Percentiles rank a stretch among this genome's conserved stretches.
Evolutionary conservation across 2,329 filamentous ascomycete genomes (phyloP).

Genomic region (Diaporthe amygdali): DNA sequence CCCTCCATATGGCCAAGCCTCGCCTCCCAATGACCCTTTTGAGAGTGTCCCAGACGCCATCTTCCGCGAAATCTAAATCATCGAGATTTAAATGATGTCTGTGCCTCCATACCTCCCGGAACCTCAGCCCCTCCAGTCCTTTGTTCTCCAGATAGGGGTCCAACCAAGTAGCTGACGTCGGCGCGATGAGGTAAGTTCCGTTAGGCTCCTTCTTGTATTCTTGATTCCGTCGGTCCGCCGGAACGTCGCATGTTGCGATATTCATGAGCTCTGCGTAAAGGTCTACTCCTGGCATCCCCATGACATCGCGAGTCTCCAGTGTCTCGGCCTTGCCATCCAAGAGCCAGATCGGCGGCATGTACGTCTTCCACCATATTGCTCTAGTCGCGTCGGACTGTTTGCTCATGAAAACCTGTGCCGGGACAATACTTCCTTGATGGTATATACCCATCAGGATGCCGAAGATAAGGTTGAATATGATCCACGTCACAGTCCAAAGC

Average conservation of each 20-base stretch:
- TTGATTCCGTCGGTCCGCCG: slow-evolving; percentile 57
- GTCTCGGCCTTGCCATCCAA: slow-evolving; percentile 77
- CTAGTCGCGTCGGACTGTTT: slow-evolving; percentile 71
- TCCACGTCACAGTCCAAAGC: slow-evolving; percentile 67
- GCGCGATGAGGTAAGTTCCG: slow-evolving; percentile 75
- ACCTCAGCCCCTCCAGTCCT: slow-evolving; percentile 62
- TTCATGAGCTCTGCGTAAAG: slow-evolving; percentile 64
- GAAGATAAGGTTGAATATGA: slow-evolving; percentile 71
- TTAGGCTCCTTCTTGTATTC: slow-evolving; percentile 66
- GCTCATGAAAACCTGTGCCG: slow-evolving; percentile 76
- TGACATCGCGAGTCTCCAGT: slow-evolving; percentile 73
- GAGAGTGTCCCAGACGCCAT: slow-evolving; percentile 76
- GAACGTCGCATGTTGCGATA: slow-evolving; percentile 67
- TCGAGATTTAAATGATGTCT: slow-evolving; percentile 75
- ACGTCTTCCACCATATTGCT: slow-evolving; percentile 86
- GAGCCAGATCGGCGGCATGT: slow-evolving; percentile 81
- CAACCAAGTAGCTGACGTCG: slow-evolving; percentile 72
- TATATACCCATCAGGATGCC: slow-evolving; percentile 80
- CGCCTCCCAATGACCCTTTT: slow-evolving; percentile 68
- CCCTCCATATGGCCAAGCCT: slow-evolving; percentile 66
- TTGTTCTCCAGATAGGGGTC: slow-evolving; percentile 67
- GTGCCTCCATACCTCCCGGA: slow-evolving; percentile 75
- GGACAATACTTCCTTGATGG: slow-evolving; percentile 80
- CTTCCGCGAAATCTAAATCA: slow-evolving; percentile 79
- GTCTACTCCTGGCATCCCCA: slow-evolving; percentile 68